phyloP scores from a whole-genome alignment of 116 monocot species.

The Posidonia oceanica region DNA sequence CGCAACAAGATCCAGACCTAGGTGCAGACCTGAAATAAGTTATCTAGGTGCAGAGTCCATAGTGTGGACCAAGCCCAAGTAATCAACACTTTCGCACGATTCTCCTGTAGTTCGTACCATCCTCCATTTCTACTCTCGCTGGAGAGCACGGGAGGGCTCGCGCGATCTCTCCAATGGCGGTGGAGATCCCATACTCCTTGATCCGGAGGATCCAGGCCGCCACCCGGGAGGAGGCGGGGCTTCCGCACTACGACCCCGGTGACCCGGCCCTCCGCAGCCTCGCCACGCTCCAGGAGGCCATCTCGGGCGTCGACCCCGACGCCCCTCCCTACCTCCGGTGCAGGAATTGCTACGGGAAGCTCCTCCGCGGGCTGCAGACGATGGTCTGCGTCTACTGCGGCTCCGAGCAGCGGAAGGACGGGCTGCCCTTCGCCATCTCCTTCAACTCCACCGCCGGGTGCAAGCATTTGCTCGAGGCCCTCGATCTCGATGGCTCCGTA shows the following conservation, averaged over 20 bases:
- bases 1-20: too few species aligned
- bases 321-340: slow-evolving; percentile 32
- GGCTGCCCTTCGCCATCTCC: slow-evolving; percentile 20
- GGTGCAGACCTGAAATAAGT: too few species aligned
- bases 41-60: too few species aligned
- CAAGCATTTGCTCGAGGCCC: slow-evolving; percentile 38
- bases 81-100: too few species aligned
- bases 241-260: slow-evolving; percentile 18
- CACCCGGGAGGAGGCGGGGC: slow-evolving; percentile 28
- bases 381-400: slow-evolving; percentile 51
- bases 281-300: slow-evolving; percentile 21
- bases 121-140: too few species aligned
- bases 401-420: slow-evolving; percentile 20
- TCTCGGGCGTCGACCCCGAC: slow-evolving; percentile 23
- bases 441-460: slow-evolving; percentile 35
- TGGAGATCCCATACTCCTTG: slow-evolving; percentile 35
- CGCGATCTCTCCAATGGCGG: slow-evolving; percentile 23
- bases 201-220: slow-evolving; percentile 31
- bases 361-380: slow-evolving; percentile 28
- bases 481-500: slow-evolving; percentile 63
- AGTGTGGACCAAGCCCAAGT: too few species aligned
- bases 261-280: slow-evolving; percentile 14
- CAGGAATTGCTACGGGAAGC: slow-evolving; percentile 34
- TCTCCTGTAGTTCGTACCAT: too few species aligned
- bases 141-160: too few species aligned